phyloP scores from a whole-genome alignment of 2,329 filamentous ascomycete genomes.

The Colletotrichum sp. region DNA sequence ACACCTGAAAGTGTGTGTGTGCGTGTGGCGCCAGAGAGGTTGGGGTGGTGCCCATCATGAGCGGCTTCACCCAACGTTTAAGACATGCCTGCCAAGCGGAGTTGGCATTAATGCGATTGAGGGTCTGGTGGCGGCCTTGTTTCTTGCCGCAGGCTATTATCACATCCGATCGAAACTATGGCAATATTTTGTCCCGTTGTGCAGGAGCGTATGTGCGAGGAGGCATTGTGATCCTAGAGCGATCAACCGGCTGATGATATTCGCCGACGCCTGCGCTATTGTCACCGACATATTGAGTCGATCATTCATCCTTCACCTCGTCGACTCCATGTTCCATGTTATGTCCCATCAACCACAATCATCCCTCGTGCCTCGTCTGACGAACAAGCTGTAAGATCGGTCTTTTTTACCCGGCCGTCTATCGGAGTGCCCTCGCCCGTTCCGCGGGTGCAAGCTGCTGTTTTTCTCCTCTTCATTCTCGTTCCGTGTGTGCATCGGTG shows the following conservation, averaged over 20 bases:
- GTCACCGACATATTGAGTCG: not conserved
- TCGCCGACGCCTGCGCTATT: not conserved
- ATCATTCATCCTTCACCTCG: not conserved
- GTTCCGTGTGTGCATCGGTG: not conserved
- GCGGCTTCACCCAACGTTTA: not conserved
- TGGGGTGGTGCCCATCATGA: not conserved
- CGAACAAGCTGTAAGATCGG: not conserved
- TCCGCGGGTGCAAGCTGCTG: not conserved
- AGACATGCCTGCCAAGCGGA: slow-evolving; percentile 13
- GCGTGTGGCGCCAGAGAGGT: not conserved
- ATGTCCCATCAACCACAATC: not conserved
- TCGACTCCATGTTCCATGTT: not conserved
- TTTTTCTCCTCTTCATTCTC: not conserved
- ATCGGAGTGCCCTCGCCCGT: not conserved
- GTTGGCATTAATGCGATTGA: not conserved
- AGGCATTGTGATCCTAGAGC: not conserved
- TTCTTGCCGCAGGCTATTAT: not conserved
- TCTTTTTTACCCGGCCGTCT: slow-evolving; percentile 5
- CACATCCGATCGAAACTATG: not conserved
- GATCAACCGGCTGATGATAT: not conserved
- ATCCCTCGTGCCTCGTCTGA: not conserved
- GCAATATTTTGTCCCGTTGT: not conserved
- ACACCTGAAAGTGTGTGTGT: not conserved
- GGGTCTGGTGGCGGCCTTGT: not conserved
- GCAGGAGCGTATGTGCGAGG: not conserved